Evolutionary conservation across 73 alveolate species (phyloP), one percentile per base, ranked within the genome.

Genomic region (Paramecium sonneborni): DNA sequence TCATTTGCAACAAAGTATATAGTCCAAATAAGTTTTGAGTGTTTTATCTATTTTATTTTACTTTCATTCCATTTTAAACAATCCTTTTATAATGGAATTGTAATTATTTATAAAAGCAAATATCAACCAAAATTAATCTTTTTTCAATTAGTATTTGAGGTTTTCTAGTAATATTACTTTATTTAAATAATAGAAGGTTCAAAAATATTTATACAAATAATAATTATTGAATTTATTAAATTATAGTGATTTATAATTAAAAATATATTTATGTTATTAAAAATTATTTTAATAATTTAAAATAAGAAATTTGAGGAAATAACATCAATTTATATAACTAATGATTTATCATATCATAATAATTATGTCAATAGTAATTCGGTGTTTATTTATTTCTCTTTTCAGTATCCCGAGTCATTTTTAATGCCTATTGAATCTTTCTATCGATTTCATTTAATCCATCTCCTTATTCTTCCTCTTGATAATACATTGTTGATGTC

Each of bases 331-430:
- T 18, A 52, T 52, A 52, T 18, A 52, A 52, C 68, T 52, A 18
- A 52, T 20, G 68, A 52, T 52, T 52, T 52, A 52, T 52, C 68
- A 52, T 52, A 52, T 52, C 18, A 7, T 5, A 52, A 52, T 52
- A 1, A 52, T 52, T 3, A 52, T 52, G n/a, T 74, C 87, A 74
- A 74, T 74, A 74, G 58, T 74, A 74, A 74, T 74, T 74, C 34
- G 87, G 87, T 7, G 87, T 74, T 74, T 74, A 74, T 39, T 74
- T 34, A 37, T 74, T 74, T 39, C 87, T 74, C 58, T 32, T 37
- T 20, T 74, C 87, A 37, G 87, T 74, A 9, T 74, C 87, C 44
- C 87, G 28, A 12, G 87, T 74, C 58, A 34, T 74, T 39, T 74
- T 74, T 34, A 74, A 39, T 34, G 87, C 87, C n/a, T 74, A n/a